Evolutionary conservation across 129 eudicot species (phyloP), one percentile per base, ranked within the genome.

Genomic region (Silybum marianum): DNA sequence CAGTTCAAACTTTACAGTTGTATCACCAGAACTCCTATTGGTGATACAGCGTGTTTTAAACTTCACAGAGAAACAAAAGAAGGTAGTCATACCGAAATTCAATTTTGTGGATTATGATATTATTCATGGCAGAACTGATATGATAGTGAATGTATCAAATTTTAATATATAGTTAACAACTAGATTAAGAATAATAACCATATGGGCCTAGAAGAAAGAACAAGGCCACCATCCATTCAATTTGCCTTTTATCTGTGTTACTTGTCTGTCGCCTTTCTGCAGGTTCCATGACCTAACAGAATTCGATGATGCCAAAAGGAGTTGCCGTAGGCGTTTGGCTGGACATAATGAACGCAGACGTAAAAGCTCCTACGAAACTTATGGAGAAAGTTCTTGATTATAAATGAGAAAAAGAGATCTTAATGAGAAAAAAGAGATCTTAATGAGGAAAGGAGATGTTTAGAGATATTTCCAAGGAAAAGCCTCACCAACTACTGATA

Each of bases 291-390:
- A 90, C 82, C 32, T 91, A 68, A 26, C 85, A 21, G 97, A 94
- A 87, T 94, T 94, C 69, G 98, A 94, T 86, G 95, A 90, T 48
- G 84, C 92, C 72, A 94, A 94, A 85, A 94, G 97, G 83, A 94
- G 98, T 84, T 94, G 98, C 44, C 95, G 98, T 54, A 88, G 95
- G 83, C 93, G 98, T 63, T 82, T 94, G 88, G 95, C 97, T 7
- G 98, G 98, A 16, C 98, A 94, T 76, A 94, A 94, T 25, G 97
- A 91, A 77, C 90, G 98, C 28, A 90, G 98, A 39, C 97, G 98
- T 83, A 91, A 89, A 86, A 90, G 85, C 87, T 79, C 91, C 26
- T 85, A 65, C 46, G 98, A 91, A 60, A 78, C 89, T 60, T 87
- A 77, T 28, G 93, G 86, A 80, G 90, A 82, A 42, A 85, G 81